Conservation (phyloP, 805 yeast genomes). For the Candida maris region DNA sequence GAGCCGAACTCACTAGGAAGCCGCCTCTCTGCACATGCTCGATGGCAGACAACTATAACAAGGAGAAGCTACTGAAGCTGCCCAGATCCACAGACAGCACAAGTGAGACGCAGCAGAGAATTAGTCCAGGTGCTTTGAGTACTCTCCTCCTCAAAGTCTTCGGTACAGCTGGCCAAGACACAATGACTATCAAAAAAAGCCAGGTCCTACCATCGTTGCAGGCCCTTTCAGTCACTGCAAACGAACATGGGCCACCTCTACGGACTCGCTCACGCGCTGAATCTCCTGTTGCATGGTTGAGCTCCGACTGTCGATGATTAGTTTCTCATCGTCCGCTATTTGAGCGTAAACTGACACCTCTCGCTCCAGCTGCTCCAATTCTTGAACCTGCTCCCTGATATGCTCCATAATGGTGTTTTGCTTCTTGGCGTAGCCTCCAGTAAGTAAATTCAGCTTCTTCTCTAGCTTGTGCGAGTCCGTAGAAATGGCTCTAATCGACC, state of each 20-base stretch:
- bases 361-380: slow-evolving; percentile 9
- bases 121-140: too few relatives aligned
- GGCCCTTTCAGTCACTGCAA: too few relatives aligned
- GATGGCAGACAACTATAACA: too few relatives aligned
- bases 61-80: too few relatives aligned
- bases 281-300: slow-evolving; percentile 9
- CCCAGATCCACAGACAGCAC: too few relatives aligned
- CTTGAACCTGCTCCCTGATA: slow-evolving; percentile 7
- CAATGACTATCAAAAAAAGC: too few relatives aligned
- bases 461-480: slow-evolving; percentile 29
- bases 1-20: slow-evolving; percentile 1
- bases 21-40: too few relatives aligned
- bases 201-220: too few relatives aligned
- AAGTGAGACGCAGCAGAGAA: too few relatives aligned
- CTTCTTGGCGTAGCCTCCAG: slow-evolving; percentile 35
- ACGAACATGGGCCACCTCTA: slow-evolving; percentile 9
- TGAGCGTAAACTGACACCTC: slow-evolving; percentile 9
- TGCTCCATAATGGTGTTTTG: slow-evolving; percentile 9
- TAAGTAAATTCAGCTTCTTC: slow-evolving; percentile 23
- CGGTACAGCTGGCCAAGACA: too few relatives aligned
- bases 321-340: slow-evolving; percentile 9
- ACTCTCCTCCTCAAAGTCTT: too few relatives aligned
- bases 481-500: slow-evolving; percentile 12
- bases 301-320: slow-evolving; percentile 9
- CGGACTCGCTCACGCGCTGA: slow-evolving; percentile 9